phyloP scores from a whole-genome alignment of 2,329 filamentous ascomycete genomes.

The Pseudogymnoascus sp. region DNA sequence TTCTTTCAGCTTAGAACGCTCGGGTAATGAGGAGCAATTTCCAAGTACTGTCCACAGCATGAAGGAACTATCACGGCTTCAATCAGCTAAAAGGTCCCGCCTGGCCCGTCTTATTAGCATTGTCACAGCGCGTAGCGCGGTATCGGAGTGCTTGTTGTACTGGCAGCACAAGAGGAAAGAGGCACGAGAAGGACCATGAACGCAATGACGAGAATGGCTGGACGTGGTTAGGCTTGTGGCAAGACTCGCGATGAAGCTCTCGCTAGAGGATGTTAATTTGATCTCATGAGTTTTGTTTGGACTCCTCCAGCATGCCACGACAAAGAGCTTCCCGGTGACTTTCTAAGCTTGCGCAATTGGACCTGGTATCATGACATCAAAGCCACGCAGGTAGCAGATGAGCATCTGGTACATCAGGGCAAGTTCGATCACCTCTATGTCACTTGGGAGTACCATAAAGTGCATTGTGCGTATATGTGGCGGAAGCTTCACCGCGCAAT shows the following conservation, averaged over 20 bases:
- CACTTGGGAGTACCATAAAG: conserved; percentile 4
- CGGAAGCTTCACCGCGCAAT: conserved; percentile 1
- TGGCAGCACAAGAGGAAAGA: background rate
- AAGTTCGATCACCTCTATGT: background rate
- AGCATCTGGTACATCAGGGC: background rate
- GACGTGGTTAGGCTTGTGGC: background rate
- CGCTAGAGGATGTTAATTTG: conserved; percentile 8
- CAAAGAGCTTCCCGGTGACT: conserved; percentile 8
- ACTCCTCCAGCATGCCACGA: conserved; percentile 12
- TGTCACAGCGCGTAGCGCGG: background rate
- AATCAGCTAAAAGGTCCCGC: background rate
- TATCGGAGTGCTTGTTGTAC: background rate
- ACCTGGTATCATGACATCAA: background rate
- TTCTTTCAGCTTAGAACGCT: background rate
- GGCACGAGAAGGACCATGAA: background rate
- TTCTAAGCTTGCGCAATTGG: background rate
- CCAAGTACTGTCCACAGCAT: background rate
- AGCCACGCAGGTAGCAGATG: background rate
- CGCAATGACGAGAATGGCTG: background rate
- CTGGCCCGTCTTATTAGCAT: background rate
- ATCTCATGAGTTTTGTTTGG: conserved; percentile 12
- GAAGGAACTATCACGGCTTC: background rate
- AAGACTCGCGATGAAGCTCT: conserved; percentile 12
- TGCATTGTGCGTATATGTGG: conserved; percentile 4
- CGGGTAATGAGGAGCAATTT: background rate